Evolutionary conservation across 192 early-diverging fungal species (phyloP).

Genomic region (Backusella luteola): DNA sequence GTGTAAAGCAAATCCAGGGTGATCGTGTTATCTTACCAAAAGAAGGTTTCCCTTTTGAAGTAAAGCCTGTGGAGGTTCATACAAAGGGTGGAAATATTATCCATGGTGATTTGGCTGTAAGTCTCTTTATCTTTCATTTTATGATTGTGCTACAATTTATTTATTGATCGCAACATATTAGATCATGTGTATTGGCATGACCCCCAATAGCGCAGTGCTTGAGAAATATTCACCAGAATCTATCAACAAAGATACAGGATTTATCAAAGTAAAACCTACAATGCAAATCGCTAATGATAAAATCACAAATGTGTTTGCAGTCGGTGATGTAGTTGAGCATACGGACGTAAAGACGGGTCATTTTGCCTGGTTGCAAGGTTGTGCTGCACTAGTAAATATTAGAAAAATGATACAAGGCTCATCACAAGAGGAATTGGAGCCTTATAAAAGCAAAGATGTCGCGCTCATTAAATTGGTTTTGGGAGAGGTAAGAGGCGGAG

Average conservation of each 20-base stretch:
- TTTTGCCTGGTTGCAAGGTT: conserved; percentile 23
- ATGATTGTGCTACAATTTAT: background rate
- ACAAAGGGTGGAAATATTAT: conserved; percentile 47
- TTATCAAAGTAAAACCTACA: conserved; percentile 63
- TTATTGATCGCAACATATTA: conserved; percentile 29
- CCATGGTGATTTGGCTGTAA: conserved; percentile 42
- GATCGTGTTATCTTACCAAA: conserved; percentile 60
- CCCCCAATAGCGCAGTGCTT: conserved; percentile 63
- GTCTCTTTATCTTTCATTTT: background rate
- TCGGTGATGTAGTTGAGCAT: conserved; percentile 65
- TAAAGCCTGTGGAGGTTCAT: conserved; percentile 38
- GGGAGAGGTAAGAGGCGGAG: conserved; percentile 13
- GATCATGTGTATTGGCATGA: conserved; percentile 74
- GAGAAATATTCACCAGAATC: conserved; percentile 51
- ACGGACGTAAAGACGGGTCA: conserved; percentile 41
- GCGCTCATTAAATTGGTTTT: conserved; percentile 21
- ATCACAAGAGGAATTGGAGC: background rate
- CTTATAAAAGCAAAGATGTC: conserved; percentile 23
- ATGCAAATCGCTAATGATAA: conserved; percentile 59
- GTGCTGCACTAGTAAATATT: conserved; percentile 21
- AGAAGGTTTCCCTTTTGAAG: conserved; percentile 49
- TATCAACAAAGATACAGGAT: conserved; percentile 50
- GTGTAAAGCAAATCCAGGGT: conserved; percentile 37
- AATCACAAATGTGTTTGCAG: conserved; percentile 67
- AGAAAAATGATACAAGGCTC: conserved; percentile 5